Conservation (phyloP, 2,329 filamentous ascomycete genomes). For the Trichophyton rubrum region DNA sequence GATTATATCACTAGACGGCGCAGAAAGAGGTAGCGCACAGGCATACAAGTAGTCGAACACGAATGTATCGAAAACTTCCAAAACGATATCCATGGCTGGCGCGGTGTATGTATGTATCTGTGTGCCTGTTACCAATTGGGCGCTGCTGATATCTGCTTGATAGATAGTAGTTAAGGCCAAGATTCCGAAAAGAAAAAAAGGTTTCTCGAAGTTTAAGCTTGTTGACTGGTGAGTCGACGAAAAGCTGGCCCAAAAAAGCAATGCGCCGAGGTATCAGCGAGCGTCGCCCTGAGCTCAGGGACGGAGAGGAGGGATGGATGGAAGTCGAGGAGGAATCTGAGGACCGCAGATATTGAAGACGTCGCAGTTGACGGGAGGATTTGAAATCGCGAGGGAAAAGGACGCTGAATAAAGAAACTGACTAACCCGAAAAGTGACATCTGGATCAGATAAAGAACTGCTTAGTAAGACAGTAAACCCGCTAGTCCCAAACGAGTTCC, state of each 20-base stretch:
- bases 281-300: not conserved
- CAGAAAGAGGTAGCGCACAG: conserved; percentile 44
- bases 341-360: not conserved
- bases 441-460: not conserved
- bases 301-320: not conserved
- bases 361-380: too few relatives aligned
- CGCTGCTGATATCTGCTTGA: not conserved
- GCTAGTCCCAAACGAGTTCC: not conserved
- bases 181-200: not conserved
- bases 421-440: not conserved
- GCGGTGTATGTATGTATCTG: not conserved
- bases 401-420: too few relatives aligned
- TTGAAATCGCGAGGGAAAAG: not conserved
- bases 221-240: not conserved
- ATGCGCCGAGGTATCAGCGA: not conserved
- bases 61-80: conserved; percentile 73
- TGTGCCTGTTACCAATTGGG: not conserved
- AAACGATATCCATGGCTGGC: conserved; percentile 69
- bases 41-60: conserved; percentile 71
- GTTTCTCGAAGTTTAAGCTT: not conserved
- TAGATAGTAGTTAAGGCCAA: not conserved
- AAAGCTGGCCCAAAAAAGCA: not conserved
- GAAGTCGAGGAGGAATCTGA: not conserved
- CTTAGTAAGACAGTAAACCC: not conserved
- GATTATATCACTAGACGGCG: conserved; percentile 35